These are phyloP conservation scores for Cystobasidium pallidum DNA, from an alignment of 1,284 basidiomycete species.

Conservation along the genomic window DNA sequence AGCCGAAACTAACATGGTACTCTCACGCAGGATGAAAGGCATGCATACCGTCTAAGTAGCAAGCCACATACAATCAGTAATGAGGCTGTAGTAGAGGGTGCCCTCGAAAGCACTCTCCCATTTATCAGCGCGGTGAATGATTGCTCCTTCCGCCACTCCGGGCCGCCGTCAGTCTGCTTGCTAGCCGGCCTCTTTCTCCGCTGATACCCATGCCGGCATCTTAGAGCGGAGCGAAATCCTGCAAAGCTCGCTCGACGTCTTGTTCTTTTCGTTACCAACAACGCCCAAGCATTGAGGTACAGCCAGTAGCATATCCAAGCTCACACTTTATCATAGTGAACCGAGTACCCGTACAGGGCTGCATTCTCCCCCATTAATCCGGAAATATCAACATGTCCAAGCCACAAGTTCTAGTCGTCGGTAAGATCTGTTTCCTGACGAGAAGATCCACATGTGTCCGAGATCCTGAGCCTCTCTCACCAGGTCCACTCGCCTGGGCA, in stretches of 20 bases:
- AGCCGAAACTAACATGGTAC: too few relatives aligned
- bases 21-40: too few relatives aligned
- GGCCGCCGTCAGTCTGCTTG: constrained; percentile 1
- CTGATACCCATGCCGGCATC: constrained; percentile 7
- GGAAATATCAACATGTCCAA: constrained; percentile 27
- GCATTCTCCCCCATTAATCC: background rate
- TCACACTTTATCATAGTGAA: background rate
- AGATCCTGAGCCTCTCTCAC: background rate
- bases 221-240: background rate
- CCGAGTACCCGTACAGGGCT: background rate
- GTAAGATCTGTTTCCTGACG: constrained; percentile 52
- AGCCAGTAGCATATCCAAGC: too few relatives aligned
- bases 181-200: constrained; percentile 5
- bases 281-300: too few relatives aligned
- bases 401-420: constrained; percentile 35
- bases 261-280: background rate
- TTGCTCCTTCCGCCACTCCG: background rate
- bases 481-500: constrained; percentile 74
- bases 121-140: too few relatives aligned
- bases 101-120: too few relatives aligned
- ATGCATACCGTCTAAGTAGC: too few relatives aligned
- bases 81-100: too few relatives aligned
- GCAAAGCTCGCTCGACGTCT: background rate
- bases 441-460: background rate
- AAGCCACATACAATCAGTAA: too few relatives aligned